Conservation (phyloP, 2,329 filamentous ascomycete genomes). For the Botrytis tulipae region DNA sequence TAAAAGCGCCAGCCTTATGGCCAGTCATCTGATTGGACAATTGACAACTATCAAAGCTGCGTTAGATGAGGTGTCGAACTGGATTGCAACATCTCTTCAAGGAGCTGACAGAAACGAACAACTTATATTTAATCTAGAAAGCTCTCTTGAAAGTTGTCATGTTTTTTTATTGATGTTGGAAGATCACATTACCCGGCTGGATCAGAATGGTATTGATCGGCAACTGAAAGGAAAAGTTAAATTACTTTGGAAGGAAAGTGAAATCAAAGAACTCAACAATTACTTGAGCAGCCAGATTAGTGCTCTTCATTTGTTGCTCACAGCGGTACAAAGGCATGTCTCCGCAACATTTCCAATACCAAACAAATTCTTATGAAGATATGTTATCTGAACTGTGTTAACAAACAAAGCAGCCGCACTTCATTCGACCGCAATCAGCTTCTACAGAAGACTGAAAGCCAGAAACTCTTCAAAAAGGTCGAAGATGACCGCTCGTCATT, state of each 20-base stretch:
- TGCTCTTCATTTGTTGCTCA: constrained; percentile 6
- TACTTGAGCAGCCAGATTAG: constrained; percentile 2
- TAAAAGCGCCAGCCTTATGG: not conserved
- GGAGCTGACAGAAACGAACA: not conserved
- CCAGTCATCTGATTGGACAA: not conserved
- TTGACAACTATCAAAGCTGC: constrained; percentile 1
- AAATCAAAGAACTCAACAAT: not conserved
- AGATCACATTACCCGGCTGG: not conserved
- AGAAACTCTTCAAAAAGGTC: not conserved
- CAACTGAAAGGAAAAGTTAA: not conserved
- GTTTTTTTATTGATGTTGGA: not conserved
- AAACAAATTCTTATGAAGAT: not conserved
- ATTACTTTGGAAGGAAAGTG: not conserved
- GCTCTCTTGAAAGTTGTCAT: not conserved
- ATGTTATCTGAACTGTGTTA: not conserved
- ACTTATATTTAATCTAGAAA: not conserved
- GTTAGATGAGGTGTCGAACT: not conserved
- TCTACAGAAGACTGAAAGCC: not conserved
- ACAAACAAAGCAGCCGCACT: not conserved
- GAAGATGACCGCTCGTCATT: not conserved
- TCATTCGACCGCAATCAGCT: constrained; percentile 3
- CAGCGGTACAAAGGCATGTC: not conserved
- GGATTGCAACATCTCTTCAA: not conserved
- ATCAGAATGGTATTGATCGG: not conserved
- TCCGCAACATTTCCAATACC: not conserved